Conservation (phyloP, 2,329 filamentous ascomycete species). For the Gyromitra esculenta region DNA sequence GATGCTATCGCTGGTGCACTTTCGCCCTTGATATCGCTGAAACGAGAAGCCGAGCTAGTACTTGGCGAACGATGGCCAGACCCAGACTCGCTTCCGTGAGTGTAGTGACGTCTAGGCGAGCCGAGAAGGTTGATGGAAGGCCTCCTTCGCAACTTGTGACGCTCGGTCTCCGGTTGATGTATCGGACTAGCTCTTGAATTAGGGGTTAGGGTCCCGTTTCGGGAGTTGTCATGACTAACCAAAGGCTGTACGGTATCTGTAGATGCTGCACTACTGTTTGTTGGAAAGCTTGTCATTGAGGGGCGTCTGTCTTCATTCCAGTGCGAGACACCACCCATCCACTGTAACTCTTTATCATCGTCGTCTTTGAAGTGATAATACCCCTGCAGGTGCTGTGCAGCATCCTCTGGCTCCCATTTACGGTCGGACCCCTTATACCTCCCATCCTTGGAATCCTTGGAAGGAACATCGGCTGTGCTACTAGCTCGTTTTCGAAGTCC, state of each 20-base stretch:
- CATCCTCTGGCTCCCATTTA: constrained; percentile 51
- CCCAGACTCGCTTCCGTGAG: constrained; percentile 35
- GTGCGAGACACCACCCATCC: constrained; percentile 50
- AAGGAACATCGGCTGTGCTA: constrained; percentile 54
- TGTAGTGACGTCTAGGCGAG: constrained; percentile 39
- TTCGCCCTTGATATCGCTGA: constrained; percentile 38
- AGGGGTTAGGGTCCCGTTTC: constrained; percentile 38
- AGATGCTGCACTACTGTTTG: constrained; percentile 47
- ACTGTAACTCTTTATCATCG: constrained; percentile 53
- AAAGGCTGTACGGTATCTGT: constrained; percentile 50
- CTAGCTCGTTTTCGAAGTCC: constrained; percentile 58
- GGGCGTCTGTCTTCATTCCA: constrained; percentile 51
- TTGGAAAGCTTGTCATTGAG: constrained; percentile 39
- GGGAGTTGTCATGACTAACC: constrained; percentile 38
- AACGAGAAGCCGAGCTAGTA: constrained; percentile 37
- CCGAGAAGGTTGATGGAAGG: constrained; percentile 41
- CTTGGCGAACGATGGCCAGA: constrained; percentile 41
- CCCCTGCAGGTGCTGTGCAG: constrained; percentile 44
- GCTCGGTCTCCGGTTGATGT: constrained; percentile 32
- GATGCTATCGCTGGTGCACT: constrained; percentile 38
- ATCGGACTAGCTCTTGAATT: constrained; percentile 42
- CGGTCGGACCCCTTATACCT: constrained; percentile 47
- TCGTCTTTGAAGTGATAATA: constrained; percentile 44
- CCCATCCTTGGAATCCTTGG: constrained; percentile 40
- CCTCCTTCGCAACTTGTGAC: constrained; percentile 32